phyloP scores from a whole-genome alignment of 2,329 filamentous ascomycete genomes.

The Penicillium glabrum region DNA sequence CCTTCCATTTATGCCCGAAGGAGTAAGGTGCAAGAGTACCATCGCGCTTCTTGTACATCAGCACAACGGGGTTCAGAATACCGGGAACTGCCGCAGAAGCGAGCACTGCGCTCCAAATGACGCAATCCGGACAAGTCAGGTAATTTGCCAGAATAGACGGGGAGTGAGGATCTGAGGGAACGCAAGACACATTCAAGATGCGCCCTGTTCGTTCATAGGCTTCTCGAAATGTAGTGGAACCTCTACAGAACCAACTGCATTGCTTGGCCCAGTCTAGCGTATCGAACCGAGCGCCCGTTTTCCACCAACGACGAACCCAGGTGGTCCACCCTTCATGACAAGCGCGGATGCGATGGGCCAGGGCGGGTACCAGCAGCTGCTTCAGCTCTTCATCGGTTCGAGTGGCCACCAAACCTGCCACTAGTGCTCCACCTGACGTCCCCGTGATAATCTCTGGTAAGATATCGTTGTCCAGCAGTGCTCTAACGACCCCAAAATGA shows the following conservation, averaged over 20 bases:
- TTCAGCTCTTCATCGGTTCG: slow-evolving; percentile 90
- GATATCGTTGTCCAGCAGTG: slow-evolving; percentile 79
- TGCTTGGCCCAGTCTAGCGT: slow-evolving; percentile 85
- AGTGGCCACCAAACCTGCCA: slow-evolving; percentile 83
- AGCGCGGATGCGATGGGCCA: slow-evolving; percentile 81
- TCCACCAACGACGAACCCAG: slow-evolving; percentile 86
- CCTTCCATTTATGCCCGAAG: slow-evolving; percentile 99
- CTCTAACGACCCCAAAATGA: slow-evolving; percentile 90
- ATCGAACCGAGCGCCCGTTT: slow-evolving; percentile 90
- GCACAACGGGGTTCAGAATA: slow-evolving; percentile 91
- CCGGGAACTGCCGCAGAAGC: slow-evolving; percentile 94
- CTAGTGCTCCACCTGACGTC: slow-evolving; percentile 88
- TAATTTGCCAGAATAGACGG: slow-evolving; percentile 93
- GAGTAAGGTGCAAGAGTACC: slow-evolving; percentile 84
- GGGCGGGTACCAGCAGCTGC: slow-evolving; percentile 76
- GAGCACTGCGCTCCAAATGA: slow-evolving; percentile 95
- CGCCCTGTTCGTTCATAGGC: slow-evolving; percentile 91
- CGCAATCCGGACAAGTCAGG: slow-evolving; percentile 90
- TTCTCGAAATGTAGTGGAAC: slow-evolving; percentile 91
- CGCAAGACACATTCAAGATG: slow-evolving; percentile 92
- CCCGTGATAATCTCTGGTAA: slow-evolving; percentile 94
- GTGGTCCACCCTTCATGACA: slow-evolving; percentile 74
- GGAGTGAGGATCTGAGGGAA: slow-evolving; percentile 92
- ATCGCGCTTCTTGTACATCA: slow-evolving; percentile 80
- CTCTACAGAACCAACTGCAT: slow-evolving; percentile 85